Conservation (phyloP, 2,329 filamentous ascomycete species). For the Fonsecaea monophora region DNA sequence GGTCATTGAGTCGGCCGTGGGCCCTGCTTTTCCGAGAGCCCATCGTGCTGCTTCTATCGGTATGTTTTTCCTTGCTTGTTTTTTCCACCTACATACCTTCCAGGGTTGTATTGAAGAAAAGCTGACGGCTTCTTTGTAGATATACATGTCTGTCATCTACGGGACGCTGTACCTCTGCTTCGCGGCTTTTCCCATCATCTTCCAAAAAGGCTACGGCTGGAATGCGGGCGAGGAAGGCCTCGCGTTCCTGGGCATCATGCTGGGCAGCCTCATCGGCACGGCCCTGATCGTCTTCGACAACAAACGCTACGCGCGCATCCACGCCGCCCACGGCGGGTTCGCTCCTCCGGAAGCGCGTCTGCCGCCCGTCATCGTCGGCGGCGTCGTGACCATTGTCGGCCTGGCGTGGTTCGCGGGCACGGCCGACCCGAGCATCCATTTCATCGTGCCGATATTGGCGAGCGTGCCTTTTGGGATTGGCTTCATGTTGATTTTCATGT, state of each 20-base stretch:
- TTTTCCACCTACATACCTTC: too few species aligned
- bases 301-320: conserved; percentile 41
- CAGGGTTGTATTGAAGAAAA: too few species aligned
- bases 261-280: conserved; percentile 49
- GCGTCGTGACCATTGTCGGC: conserved; percentile 61
- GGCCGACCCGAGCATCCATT: conserved; percentile 50
- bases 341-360: conserved; percentile 57
- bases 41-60: conserved; percentile 66
- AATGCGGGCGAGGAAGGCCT: conserved; percentile 65
- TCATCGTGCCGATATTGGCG: conserved; percentile 48
- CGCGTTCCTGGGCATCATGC: conserved; percentile 70
- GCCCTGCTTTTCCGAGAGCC: conserved; percentile 72
- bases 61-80: conserved; percentile 58
- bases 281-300: conserved; percentile 52
- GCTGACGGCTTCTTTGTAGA: conserved; percentile 7
- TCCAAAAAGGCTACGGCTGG: conserved; percentile 66
- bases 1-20: conserved; percentile 68
- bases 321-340: conserved; percentile 21
- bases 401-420: conserved; percentile 68
- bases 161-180: conserved; percentile 64
- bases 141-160: conserved; percentile 73
- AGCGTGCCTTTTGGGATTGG: conserved; percentile 49
- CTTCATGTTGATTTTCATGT: conserved; percentile 50
- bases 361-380: conserved; percentile 57
- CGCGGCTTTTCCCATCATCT: conserved; percentile 71